These are phyloP conservation scores for Fusarium devonianum DNA, from an alignment of 2,329 filamentous ascomycete genomes.

Conservation along the genomic window DNA sequence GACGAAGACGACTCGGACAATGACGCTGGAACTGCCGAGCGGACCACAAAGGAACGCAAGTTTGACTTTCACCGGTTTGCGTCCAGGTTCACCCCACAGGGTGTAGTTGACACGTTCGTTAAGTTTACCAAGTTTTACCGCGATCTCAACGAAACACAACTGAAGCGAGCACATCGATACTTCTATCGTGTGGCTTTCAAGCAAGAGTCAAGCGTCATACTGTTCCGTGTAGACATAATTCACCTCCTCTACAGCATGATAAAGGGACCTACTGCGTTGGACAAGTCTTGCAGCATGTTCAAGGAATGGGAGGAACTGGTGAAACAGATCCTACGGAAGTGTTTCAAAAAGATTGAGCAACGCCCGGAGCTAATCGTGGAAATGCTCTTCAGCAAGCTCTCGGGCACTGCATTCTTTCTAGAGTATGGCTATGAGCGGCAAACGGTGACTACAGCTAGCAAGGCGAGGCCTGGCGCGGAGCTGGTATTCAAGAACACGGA, in stretches of 20 bases:
- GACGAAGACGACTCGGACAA: slow-evolving; percentile 75
- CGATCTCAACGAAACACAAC: slow-evolving; percentile 79
- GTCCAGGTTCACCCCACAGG: slow-evolving; percentile 81
- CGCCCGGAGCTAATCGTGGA: slow-evolving; percentile 87
- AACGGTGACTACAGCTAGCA: slow-evolving; percentile 68
- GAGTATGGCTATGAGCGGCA: slow-evolving; percentile 90
- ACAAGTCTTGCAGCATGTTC: slow-evolving; percentile 70
- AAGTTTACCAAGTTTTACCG: slow-evolving; percentile 79
- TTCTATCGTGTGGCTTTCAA: slow-evolving; percentile 96
- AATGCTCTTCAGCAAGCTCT: slow-evolving; percentile 93
- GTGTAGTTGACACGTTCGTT: slow-evolving; percentile 88
- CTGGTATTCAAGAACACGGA: slow-evolving; percentile 80
- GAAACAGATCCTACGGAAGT: slow-evolving; percentile 81
- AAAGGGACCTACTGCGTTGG: slow-evolving; percentile 81
- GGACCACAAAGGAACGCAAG: slow-evolving; percentile 80
- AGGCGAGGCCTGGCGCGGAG: slow-evolving; percentile 76
- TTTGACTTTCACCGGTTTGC: slow-evolving; percentile 92
- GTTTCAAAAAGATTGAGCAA: slow-evolving; percentile 84
- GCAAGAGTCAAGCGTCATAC: slow-evolving; percentile 85
- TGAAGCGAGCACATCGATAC: slow-evolving; percentile 92
- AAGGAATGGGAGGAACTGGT: slow-evolving; percentile 92
- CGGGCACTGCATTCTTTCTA: slow-evolving; percentile 81
- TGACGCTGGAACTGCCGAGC: slow-evolving; percentile 74
- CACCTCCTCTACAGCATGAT: slow-evolving; percentile 89
- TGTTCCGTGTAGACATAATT: slow-evolving; percentile 91